A percentile compares a stretch with the other conserved stretches of the same genome.
Evolutionary conservation across 2,329 filamentous ascomycete species (phyloP).

Genomic region (Cladosporium sp.): DNA sequence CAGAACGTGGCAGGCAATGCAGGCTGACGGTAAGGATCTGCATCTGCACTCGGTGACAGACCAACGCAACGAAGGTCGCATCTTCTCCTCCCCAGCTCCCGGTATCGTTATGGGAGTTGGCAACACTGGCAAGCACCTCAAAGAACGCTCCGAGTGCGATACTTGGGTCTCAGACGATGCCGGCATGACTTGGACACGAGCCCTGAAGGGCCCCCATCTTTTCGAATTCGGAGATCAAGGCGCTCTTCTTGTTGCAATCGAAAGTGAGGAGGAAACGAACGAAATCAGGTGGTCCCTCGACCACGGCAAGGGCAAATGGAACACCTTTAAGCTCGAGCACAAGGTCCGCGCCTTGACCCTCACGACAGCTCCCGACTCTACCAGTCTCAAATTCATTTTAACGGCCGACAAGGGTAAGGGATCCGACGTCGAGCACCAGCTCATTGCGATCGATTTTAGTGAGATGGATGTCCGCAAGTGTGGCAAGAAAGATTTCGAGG

Average conservation of each 20-base stretch:
- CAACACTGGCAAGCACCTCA: conserved; percentile 73
- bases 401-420: conserved; percentile 55
- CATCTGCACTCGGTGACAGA: conserved; percentile 92
- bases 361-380: conserved; percentile 87
- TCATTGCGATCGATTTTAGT: conserved; percentile 77
- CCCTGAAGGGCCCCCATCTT: conserved; percentile 76
- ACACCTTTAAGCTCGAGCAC: conserved; percentile 59
- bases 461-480: conserved; percentile 76
- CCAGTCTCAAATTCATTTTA: conserved; percentile 83
- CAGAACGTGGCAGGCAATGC: conserved; percentile 70
- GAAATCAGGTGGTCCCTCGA: conserved; percentile 75
- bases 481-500: conserved; percentile 69
- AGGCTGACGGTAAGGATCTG: conserved; percentile 59
- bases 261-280: conserved; percentile 56
- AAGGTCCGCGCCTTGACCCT: conserved; percentile 67
- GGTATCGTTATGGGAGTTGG: conserved; percentile 91
- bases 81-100: conserved; percentile 90
- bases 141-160: conserved; percentile 64
- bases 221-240: conserved; percentile 96
- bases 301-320: conserved; percentile 75
- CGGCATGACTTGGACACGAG: conserved; percentile 73
- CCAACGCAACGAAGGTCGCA: conserved; percentile 70
- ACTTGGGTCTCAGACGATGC: conserved; percentile 89
- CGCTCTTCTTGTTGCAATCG: conserved; percentile 76
- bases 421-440: conserved; percentile 50